Percentiles rank a stretch among this genome's conserved stretches.
Evolutionary conservation across 441 rosid genomes (phyloP).

Genomic region (Jatropha podagrica): DNA sequence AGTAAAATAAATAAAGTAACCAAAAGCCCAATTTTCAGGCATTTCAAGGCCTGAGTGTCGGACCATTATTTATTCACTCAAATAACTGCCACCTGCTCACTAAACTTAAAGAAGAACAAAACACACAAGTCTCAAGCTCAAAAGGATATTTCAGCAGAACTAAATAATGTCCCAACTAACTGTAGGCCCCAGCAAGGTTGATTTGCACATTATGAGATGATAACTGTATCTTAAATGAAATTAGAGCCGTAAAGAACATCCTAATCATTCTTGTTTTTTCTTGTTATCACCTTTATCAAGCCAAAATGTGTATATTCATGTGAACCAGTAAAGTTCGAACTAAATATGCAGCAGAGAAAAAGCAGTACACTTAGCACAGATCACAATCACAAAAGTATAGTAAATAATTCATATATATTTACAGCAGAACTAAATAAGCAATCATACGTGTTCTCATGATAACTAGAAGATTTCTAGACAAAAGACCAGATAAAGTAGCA

Average conservation of each 20-base stretch:
- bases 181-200: not conserved
- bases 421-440: not conserved
- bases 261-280: not conserved
- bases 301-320: too few relatives aligned
- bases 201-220: not conserved
- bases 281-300: not conserved
- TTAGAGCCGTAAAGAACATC: not conserved
- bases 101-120: not conserved
- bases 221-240: not conserved
- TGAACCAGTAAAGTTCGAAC: too few relatives aligned
- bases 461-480: not conserved
- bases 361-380: not conserved
- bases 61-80: not conserved
- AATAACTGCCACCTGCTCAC: not conserved
- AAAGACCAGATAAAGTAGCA: not conserved
- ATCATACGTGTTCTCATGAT: not conserved
- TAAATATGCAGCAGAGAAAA: not conserved
- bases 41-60: not conserved
- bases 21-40: not conserved
- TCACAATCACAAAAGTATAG: not conserved
- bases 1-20: not conserved
- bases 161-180: not conserved
- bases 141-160: not conserved
- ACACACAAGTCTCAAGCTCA: not conserved
- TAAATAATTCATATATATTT: not conserved